Percentiles rank a stretch among this genome's conserved stretches.
Evolutionary conservation across 306 rosid species (phyloP).

Genomic region (Ammopiptanthus mongolicus): DNA sequence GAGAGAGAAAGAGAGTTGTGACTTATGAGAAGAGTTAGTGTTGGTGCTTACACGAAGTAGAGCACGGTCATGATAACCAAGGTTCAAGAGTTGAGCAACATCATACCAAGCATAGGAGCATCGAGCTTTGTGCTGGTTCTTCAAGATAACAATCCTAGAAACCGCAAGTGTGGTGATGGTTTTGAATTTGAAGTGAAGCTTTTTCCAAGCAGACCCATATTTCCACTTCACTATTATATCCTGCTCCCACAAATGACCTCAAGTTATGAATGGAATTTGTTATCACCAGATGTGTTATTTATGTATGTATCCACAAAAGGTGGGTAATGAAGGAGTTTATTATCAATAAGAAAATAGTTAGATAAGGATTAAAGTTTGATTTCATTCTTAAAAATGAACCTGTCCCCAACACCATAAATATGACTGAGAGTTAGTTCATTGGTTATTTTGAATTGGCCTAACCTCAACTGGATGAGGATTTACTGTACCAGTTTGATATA

Average conservation of each 20-base stretch:
- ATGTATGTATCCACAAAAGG: neutral
- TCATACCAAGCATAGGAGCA: conserved; percentile 47
- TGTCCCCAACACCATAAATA: neutral
- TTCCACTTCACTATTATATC: conserved; percentile 12
- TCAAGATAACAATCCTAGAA: conserved; percentile 53
- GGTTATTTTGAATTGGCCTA: conserved; percentile 20
- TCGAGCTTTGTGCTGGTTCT: conserved; percentile 44
- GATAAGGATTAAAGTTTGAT: neutral
- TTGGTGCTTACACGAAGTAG: conserved; percentile 45
- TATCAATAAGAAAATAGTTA: neutral
- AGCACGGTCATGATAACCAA: conserved; percentile 56
- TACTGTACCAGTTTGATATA: no score
- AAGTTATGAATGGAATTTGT: neutral
- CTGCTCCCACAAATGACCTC: neutral
- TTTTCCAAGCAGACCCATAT: conserved; percentile 60
- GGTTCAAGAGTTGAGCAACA: conserved; percentile 47
- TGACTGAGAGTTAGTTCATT: neutral
- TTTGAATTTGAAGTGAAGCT: conserved; percentile 43
- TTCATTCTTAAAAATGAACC: neutral
- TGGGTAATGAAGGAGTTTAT: neutral
- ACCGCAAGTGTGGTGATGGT: conserved; percentile 34
- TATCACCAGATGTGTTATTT: neutral
- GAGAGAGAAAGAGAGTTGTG: neutral
- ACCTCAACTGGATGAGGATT: no score
- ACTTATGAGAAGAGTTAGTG: neutral